Evolutionary conservation across 768 basidiomycete species (phyloP).

Genomic region (Chalciporus chontae): DNA sequence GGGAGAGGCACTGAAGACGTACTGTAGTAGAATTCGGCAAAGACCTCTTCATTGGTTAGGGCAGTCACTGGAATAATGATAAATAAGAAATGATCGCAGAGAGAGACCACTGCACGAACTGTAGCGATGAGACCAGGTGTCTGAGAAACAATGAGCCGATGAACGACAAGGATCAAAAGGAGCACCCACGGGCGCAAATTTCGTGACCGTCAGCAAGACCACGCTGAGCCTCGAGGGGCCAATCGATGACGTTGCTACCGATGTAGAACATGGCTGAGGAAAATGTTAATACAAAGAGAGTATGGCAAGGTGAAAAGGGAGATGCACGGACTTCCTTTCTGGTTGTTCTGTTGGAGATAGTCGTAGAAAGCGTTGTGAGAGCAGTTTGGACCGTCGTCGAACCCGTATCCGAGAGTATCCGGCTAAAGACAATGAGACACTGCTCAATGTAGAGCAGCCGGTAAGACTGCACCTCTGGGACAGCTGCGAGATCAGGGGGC

Average conservation of each 20-base stretch:
- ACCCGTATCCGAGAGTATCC: constrained; percentile 53
- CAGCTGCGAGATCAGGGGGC: constrained; percentile 39
- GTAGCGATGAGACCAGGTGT: constrained; percentile 38
- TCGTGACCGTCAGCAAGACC: constrained; percentile 56
- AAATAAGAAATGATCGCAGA: too few species aligned
- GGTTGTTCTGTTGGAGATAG: constrained; percentile 46
- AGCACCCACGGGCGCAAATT: constrained; percentile 54
- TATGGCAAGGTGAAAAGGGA: not conserved
- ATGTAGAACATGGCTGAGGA: constrained; percentile 57
- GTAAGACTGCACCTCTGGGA: constrained; percentile 42
- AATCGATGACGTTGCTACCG: constrained; percentile 54
- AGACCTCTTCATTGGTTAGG: constrained; percentile 58
- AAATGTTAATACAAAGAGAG: not conserved
- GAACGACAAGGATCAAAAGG: not conserved
- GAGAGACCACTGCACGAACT: constrained; percentile 38
- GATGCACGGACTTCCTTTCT: constrained; percentile 54
- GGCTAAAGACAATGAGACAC: constrained; percentile 31
- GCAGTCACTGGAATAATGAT: constrained; percentile 49
- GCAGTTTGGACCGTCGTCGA: constrained; percentile 66
- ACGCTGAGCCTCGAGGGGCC: constrained; percentile 54
- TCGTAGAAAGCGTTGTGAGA: constrained; percentile 62
- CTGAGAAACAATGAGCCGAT: constrained; percentile 5
- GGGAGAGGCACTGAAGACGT: constrained; percentile 13
- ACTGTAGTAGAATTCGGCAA: constrained; percentile 80
- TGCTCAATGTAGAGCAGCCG: too few species aligned